Evolutionary conservation across 78 protist species (phyloP).

Genomic region (Cavenderia fasciculata): DNA sequence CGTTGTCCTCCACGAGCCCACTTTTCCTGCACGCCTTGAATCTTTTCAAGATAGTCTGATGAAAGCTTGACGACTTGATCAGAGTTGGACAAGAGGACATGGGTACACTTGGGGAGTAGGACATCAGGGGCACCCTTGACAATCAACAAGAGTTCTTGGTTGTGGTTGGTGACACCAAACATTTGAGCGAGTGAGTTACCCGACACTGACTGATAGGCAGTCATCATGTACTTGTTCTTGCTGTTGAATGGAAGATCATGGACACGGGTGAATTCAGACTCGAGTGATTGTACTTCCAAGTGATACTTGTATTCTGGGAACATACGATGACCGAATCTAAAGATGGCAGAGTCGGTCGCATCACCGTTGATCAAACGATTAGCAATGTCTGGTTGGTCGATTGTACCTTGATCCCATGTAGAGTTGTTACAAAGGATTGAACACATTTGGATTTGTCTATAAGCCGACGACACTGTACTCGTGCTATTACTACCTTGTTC

Average conservation of each 20-base stretch:
- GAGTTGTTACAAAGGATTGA: slow-evolving; percentile 21
- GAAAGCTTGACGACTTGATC: neutral
- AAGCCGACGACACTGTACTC: neutral
- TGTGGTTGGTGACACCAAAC: neutral
- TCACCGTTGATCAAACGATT: slow-evolving; percentile 72
- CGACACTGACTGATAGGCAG: slow-evolving; percentile 10
- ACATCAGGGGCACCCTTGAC: slow-evolving; percentile 94
- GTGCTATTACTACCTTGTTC: neutral
- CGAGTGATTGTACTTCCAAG: neutral
- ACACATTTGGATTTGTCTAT: slow-evolving; percentile 12
- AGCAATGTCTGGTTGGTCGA: slow-evolving; percentile 7
- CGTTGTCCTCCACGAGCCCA: slow-evolving; percentile 5
- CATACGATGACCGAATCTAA: neutral
- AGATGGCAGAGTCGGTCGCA: slow-evolving; percentile 85
- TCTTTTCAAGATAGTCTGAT: neutral
- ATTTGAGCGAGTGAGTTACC: neutral
- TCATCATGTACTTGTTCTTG: slow-evolving; percentile 84
- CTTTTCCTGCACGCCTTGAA: slow-evolving; percentile 11
- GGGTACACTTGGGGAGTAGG: slow-evolving; percentile 62
- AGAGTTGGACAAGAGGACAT: neutral
- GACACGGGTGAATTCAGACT: neutral
- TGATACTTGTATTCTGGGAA: neutral
- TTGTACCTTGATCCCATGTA: neutral
- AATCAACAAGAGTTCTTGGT: neutral
- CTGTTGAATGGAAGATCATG: slow-evolving; percentile 92